Base-by-base conservation (phyloP, 805 yeast genomes). In the Teunomyces gatunensis region DNA sequence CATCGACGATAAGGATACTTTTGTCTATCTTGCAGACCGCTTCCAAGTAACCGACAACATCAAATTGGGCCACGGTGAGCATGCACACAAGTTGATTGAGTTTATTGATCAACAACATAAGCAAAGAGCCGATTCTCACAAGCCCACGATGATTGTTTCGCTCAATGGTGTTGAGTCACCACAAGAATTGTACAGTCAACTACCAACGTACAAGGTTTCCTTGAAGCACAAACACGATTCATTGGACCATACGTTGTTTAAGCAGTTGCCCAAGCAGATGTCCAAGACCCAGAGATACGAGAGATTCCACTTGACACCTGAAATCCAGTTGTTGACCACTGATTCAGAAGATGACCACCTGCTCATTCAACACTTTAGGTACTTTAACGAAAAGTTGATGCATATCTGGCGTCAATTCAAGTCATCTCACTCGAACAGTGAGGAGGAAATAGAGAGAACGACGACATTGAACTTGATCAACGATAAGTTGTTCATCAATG, bases 401-500 rank as follows among this genome's bases (percentile, higher is more conserved):
- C 51, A 54, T 11, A 58, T 72, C 25, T 77, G 81, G 81, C 48
- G 52, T 12, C 48, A 50, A 4, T 58, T 74, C 49, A 63, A 65
- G 47, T 49, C 44, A 18, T 18, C 36, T 6, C 23, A 17, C 12
- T 18, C 20, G 11, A 11, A 18, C n/a, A 18, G 20, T 18, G 21
- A 27, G 12, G 21, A 27, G 12, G 20, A 11, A n/a, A 20, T 3
- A 6, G 37, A 46, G 20, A 35, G 46, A 13, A 39, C 40, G 21
- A 44, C 50, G 10, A 42, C 40, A 15, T 30, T 64, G 52, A 55
- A 61, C 42, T 56, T 66, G 36, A 69, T 77, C 47, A 73, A 68
- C 56, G 81, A 78, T 54, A 70, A 73, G 52, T 54, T 63, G n/a
- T 79, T 72, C 60, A 74, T 77, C 49, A 71, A 64, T 47, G 83